Evolutionary conservation across 2,329 filamentous ascomycete species (phyloP).

Genomic region (Calonectria fujianensis): DNA sequence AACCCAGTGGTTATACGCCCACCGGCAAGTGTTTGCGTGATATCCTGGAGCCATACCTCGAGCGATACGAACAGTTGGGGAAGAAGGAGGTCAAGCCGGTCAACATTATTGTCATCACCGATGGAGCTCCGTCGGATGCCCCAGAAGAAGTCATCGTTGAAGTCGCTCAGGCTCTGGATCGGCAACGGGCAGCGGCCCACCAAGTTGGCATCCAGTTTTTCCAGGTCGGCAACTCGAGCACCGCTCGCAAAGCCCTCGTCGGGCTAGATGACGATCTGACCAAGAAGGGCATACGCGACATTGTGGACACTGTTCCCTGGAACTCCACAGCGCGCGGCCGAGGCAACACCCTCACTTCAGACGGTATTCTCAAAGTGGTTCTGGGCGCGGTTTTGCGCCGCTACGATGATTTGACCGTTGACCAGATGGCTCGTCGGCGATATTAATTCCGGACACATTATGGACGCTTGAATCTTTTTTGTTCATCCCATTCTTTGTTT

Average conservation of each 20-base stretch:
- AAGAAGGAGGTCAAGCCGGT: constrained; percentile 79
- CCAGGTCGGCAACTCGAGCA: constrained; percentile 86
- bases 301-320: constrained; percentile 93
- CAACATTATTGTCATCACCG: constrained; percentile 95
- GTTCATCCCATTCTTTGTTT: background rate
- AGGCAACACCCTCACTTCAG: constrained; percentile 73
- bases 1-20: constrained; percentile 81
- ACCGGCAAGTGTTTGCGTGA: constrained; percentile 82
- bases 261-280: constrained; percentile 84
- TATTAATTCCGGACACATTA: background rate
- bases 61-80: constrained; percentile 60
- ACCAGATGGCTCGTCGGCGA: constrained; percentile 33
- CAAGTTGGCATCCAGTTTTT: constrained; percentile 98
- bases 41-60: constrained; percentile 85
- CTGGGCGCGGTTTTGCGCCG: constrained; percentile 82
- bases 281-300: constrained; percentile 81
- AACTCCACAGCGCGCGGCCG: constrained; percentile 66
- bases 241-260: constrained; percentile 78
- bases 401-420: constrained; percentile 57
- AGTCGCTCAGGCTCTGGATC: constrained; percentile 82
- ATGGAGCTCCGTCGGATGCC: constrained; percentile 88
- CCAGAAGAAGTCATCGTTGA: constrained; percentile 81
- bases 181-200: constrained; percentile 81
- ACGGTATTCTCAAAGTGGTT: constrained; percentile 87
- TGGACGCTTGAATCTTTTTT: background rate